Conservation (phyloP, 768 basidiomycete genomes). For the Postia placenta region DNA sequence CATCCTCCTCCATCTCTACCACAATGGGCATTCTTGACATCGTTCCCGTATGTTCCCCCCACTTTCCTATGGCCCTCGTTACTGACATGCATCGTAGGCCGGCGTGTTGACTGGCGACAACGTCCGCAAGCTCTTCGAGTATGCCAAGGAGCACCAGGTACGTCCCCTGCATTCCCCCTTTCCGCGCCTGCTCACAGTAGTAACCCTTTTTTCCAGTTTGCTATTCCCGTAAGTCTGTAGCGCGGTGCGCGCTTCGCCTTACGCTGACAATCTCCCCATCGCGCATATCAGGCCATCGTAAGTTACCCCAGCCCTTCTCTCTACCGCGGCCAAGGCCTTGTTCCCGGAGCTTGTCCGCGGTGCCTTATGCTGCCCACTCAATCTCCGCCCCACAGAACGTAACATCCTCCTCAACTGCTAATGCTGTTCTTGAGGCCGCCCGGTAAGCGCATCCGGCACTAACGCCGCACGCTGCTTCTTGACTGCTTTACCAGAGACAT, state of each 20-base stretch:
- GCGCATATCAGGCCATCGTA: constrained; percentile 60
- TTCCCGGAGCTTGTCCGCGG: too few relatives aligned
- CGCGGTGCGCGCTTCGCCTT: background rate
- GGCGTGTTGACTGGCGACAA: constrained; percentile 95
- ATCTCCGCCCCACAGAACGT: constrained; percentile 59
- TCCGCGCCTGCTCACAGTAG: background rate
- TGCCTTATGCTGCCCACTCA: background rate
- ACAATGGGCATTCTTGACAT: constrained; percentile 79
- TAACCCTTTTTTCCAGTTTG: constrained; percentile 45
- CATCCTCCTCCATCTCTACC: background rate
- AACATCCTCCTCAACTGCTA: constrained; percentile 92
- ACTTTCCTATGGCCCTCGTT: background rate
- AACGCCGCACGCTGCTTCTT: background rate
- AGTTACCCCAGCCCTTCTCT: constrained; percentile 26
- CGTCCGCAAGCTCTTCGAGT: constrained; percentile 92
- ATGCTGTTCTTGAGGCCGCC: constrained; percentile 93
- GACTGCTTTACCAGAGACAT: constrained; percentile 54
- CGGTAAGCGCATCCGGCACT: constrained; percentile 43
- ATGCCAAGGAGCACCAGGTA: constrained; percentile 85
- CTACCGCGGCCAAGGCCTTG: background rate
- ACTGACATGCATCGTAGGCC: constrained; percentile 42
- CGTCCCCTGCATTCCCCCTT: constrained; percentile 16
- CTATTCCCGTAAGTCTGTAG: constrained; percentile 65
- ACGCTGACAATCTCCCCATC: background rate
- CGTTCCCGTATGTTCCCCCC: constrained; percentile 60